Evolutionary conservation across 371 early-diverging fungal species (phyloP), one percentile per base, ranked within the genome.

Genomic region (Nematocida homosporus): DNA sequence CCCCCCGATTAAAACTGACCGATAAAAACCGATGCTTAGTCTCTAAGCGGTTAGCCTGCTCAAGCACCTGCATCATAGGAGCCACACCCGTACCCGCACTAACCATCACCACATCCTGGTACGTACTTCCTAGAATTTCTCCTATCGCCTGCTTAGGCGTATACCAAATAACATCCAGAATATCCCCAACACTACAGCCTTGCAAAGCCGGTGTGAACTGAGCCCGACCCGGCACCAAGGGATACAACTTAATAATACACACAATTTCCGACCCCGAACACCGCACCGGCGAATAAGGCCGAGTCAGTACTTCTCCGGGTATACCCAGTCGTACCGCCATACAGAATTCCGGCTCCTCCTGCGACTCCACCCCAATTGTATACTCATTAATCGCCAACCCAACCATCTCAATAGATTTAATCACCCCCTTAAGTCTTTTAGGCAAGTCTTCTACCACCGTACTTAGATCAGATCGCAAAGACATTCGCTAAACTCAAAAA

Each of bases 51-150:
- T 65, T 23, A 29, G 85, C 79, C 18, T 81, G 79, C 30, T 84
- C 79, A 52, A 87, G 79, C 40, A 88, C 66, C 86, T 92, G 91
- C 29, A 87, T 68, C 91, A 92, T 92, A 56, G 93, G 93, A 1
- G 93, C 91, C 78, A 93, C 89, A 61, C 93, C 93, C 37, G 94
- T 89, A 41, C 97, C 95, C 65, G 94, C 93, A 48, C 91, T 90
- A 78, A 95, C 88, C 89, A 96, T 47, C 23, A 32, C 35, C 8
- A 72, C 2, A 1, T 16, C 8, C 42, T 23, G 42, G 30, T 59
- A 23, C 16, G 13, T 27, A 4, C 47, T 29, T 2, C 2, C 13
- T 8, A 68, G 5, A 6, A 68, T 56, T 35, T 68, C 41, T 2
- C n/a, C 2, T 18, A 72, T 60, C 4, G 75, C 25, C 10, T 44